A percentile compares a stretch with the other conserved stretches of the same genome.
Conservation (phyloP, 2,329 filamentous ascomycete species). For the Talaromyces sp. region DNA sequence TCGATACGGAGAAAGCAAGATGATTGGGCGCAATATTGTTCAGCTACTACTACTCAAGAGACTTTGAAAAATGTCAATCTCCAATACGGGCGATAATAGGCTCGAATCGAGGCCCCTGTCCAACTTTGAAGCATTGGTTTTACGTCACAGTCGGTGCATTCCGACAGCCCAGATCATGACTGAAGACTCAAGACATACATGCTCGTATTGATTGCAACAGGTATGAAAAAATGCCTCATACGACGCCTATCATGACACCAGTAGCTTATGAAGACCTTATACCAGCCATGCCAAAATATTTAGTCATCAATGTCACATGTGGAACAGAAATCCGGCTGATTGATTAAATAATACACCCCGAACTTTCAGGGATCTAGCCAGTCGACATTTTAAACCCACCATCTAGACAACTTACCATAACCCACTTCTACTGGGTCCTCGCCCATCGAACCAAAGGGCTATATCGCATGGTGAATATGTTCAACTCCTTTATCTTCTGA, state of each 20-base stretch:
- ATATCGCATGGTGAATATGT: neutral
- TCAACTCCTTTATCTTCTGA: neutral
- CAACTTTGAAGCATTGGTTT: neutral
- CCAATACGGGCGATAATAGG: neutral
- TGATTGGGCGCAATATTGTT: neutral
- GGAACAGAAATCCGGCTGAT: neutral
- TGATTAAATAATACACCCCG: neutral
- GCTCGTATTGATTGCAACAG: neutral
- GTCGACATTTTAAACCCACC: neutral
- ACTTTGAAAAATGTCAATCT: neutral
- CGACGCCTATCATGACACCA: neutral
- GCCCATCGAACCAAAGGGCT: neutral
- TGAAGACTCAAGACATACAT: neutral
- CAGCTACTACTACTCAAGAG: neutral
- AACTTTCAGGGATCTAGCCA: neutral
- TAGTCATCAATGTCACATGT: neutral
- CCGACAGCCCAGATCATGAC: neutral
- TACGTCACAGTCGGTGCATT: slow-evolving; percentile 3
- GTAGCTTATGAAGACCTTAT: neutral
- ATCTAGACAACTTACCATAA: neutral
- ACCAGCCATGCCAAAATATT: neutral
- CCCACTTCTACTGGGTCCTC: neutral
- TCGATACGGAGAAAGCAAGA: neutral
- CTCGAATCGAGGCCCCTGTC: neutral
- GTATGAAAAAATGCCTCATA: neutral